phyloP scores from a whole-genome alignment of 176 grass and related monocot genomes.

The Carex scoparia region DNA sequence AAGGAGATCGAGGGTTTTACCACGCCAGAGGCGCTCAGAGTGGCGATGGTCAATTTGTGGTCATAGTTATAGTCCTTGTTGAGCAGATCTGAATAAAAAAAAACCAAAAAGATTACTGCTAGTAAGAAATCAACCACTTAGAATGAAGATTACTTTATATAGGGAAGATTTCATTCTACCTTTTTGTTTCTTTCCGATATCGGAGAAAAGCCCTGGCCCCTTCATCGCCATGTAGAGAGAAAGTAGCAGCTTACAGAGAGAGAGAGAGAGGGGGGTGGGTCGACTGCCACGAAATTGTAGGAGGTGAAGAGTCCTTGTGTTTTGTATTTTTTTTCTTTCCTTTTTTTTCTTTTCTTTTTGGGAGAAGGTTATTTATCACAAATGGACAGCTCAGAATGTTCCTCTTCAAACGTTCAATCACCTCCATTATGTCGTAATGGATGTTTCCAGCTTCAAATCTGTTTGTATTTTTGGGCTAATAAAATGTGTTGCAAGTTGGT shows the following conservation, averaged over 20 bases:
- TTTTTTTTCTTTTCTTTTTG: background rate
- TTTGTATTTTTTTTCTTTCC: background rate
- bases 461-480: too few species aligned
- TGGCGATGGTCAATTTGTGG: slow-evolving; percentile 77
- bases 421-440: background rate
- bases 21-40: slow-evolving; percentile 76
- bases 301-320: slow-evolving; percentile 20
- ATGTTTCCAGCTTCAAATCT: background rate
- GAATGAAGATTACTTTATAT: background rate
- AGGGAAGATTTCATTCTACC: slow-evolving; percentile 14
- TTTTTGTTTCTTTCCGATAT: slow-evolving; percentile 45
- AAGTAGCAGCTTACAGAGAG: background rate
- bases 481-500: background rate
- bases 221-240: slow-evolving; percentile 25
- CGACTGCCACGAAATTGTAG: slow-evolving; percentile 37
- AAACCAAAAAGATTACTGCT: slow-evolving; percentile 19
- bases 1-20: slow-evolving; percentile 46
- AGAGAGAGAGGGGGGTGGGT: background rate
- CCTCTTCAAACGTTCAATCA: background rate
- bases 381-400: slow-evolving; percentile 31
- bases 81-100: slow-evolving; percentile 70
- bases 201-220: slow-evolving; percentile 41
- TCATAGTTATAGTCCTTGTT: slow-evolving; percentile 91
- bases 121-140: background rate
- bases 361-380: slow-evolving; percentile 25